Evolutionary conservation across 495 filamentous ascomycete species (phyloP).

Genomic region (Hyaloscypha variabilis): DNA sequence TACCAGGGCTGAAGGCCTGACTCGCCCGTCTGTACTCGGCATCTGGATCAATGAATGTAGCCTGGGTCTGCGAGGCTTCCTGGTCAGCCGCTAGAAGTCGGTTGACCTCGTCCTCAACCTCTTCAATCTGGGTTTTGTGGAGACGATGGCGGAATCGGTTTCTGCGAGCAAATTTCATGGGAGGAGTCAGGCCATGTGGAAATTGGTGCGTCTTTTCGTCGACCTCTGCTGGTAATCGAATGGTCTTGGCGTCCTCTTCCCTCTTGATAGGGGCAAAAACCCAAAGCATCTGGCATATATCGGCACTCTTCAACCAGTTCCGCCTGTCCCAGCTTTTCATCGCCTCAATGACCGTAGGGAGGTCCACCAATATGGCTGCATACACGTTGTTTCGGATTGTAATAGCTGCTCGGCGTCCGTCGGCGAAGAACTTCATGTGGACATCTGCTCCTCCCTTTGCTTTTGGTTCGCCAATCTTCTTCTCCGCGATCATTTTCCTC

Average conservation of each 20-base stretch:
- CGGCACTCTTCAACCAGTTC: slow-evolving; percentile 88
- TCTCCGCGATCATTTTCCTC: slow-evolving; percentile 67
- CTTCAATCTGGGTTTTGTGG: slow-evolving; percentile 83
- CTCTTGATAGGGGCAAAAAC: slow-evolving; percentile 70
- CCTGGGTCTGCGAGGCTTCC: slow-evolving; percentile 53
- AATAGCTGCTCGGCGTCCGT: slow-evolving; percentile 73
- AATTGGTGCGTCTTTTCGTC: slow-evolving; percentile 70
- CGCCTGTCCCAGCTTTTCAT: slow-evolving; percentile 97
- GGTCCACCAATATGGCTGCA: slow-evolving; percentile 80
- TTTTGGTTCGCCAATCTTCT: slow-evolving; percentile 66
- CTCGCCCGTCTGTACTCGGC: slow-evolving; percentile 48
- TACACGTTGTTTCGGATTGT: slow-evolving; percentile 71
- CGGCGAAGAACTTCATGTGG: slow-evolving; percentile 76
- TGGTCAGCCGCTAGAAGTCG: slow-evolving; percentile 73
- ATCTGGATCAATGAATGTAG: slow-evolving; percentile 66
- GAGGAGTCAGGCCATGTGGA: slow-evolving; percentile 90
- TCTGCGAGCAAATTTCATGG: slow-evolving; percentile 83
- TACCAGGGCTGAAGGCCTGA: slow-evolving; percentile 40
- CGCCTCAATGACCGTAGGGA: slow-evolving; percentile 89
- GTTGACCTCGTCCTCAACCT: slow-evolving; percentile 81
- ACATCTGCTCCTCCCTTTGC: slow-evolving; percentile 69
- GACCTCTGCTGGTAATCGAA: slow-evolving; percentile 66
- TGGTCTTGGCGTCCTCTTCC: slow-evolving; percentile 74
- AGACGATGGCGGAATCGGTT: slow-evolving; percentile 84
- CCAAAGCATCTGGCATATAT: slow-evolving; percentile 94